Evolutionary conservation across 2,329 filamentous ascomycete species (phyloP).

Genomic region (Nemania sp.): DNA sequence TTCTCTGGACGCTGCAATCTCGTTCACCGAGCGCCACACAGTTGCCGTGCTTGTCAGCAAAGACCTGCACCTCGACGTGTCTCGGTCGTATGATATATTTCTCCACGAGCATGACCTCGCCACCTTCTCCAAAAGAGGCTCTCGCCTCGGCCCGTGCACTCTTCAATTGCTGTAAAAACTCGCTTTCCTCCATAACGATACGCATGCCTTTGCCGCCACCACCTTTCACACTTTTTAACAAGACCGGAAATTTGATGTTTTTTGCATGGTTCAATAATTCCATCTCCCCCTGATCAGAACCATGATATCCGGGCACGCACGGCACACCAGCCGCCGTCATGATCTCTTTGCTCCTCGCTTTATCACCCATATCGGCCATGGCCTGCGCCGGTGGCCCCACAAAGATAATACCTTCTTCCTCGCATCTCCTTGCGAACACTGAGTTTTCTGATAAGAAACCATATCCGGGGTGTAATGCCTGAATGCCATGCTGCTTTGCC

Average conservation of each 20-base stretch:
- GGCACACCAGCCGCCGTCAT: constrained; percentile 95
- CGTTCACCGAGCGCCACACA: constrained; percentile 84
- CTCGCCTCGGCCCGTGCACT: constrained; percentile 76
- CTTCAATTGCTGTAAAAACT: constrained; percentile 70
- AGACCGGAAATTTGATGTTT: constrained; percentile 69
- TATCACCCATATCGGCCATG: constrained; percentile 71
- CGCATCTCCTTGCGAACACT: constrained; percentile 83
- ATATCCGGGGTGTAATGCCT: constrained; percentile 94
- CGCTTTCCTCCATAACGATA: constrained; percentile 68
- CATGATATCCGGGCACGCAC: constrained; percentile 96
- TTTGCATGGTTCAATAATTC: constrained; percentile 69
- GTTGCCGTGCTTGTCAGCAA: constrained; percentile 78
- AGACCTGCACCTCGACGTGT: constrained; percentile 89
- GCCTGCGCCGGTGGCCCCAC: constrained; percentile 86
- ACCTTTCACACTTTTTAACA: constrained; percentile 79
- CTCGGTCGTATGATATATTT: constrained; percentile 77
- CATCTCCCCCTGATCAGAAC: constrained; percentile 72
- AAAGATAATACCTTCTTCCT: constrained; percentile 88
- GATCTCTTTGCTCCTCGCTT: constrained; percentile 84
- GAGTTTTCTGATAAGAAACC: constrained; percentile 96
- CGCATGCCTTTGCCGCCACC: constrained; percentile 86
- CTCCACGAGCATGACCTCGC: constrained; percentile 83
- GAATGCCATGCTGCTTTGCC: constrained; percentile 82
- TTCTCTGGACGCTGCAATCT: constrained; percentile 83
- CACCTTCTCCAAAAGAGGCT: constrained; percentile 77